These are phyloP conservation scores for Eremomyces bilateralis DNA, from an alignment of 495 filamentous ascomycete species.

Conservation along the genomic window DNA sequence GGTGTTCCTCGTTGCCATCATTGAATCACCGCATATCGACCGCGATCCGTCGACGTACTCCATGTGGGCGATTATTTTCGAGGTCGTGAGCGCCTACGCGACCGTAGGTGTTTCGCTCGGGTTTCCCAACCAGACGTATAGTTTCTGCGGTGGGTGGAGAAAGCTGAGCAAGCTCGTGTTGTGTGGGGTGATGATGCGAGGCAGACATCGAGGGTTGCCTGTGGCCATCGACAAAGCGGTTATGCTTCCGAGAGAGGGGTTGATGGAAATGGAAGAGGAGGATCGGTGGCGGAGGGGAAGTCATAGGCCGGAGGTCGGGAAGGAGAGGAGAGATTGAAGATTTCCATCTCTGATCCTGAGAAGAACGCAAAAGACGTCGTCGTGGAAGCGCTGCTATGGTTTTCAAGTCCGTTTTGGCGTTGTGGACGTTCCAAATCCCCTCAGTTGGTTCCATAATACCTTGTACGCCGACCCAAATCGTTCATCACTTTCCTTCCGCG, in stretches of 20 bases:
- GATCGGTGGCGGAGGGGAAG: conserved; percentile 26
- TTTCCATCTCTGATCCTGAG: too few relatives aligned
- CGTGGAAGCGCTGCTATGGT: too few relatives aligned
- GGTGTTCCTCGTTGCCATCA: conserved; percentile 48
- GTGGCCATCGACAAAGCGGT: conserved; percentile 67
- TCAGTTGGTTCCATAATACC: too few relatives aligned
- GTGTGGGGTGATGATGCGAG: conserved; percentile 55
- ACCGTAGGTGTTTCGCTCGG: conserved; percentile 67
- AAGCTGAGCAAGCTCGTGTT: conserved; percentile 53
- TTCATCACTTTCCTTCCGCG: too few relatives aligned
- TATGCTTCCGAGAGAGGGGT: conserved; percentile 37
- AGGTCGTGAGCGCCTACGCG: conserved; percentile 50
- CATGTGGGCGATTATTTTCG: conserved; percentile 73
- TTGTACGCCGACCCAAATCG: too few relatives aligned
- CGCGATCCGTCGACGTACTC: conserved; percentile 45
- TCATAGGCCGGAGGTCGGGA: neutral
- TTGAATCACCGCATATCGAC: conserved; percentile 45
- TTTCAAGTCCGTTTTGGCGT: too few relatives aligned
- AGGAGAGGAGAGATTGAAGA: neutral
- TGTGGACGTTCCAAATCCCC: too few relatives aligned
- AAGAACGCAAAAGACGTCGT: too few relatives aligned
- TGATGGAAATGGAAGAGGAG: conserved; percentile 31
- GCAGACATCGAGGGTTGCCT: conserved; percentile 57
- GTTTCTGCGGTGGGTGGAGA: conserved; percentile 54
- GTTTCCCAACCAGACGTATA: conserved; percentile 40